phyloP scores from a whole-genome alignment of 805 yeast species.

The Ogataea minuta region DNA sequence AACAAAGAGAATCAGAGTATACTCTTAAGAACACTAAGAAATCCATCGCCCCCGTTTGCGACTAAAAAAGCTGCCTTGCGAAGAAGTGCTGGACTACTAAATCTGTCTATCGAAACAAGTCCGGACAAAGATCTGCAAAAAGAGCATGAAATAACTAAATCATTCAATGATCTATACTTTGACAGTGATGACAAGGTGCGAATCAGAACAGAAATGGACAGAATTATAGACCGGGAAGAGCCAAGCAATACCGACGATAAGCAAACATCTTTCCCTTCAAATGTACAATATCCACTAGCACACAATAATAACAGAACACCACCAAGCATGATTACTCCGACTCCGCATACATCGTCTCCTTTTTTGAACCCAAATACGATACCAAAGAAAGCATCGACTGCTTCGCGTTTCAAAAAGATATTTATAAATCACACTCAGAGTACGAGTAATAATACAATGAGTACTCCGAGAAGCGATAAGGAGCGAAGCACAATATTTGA shows the following conservation, averaged over 20 bases:
- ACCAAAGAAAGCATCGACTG: slow-evolving; percentile 20
- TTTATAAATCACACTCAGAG: slow-evolving; percentile 13
- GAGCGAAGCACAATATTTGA: slow-evolving; percentile 21
- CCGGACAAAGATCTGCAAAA: slow-evolving; percentile 16
- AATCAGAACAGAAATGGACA: background rate
- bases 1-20: slow-evolving; percentile 17
- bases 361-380: slow-evolving; percentile 25
- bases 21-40: slow-evolving; percentile 1
- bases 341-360: slow-evolving; percentile 24
- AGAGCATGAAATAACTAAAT: slow-evolving; percentile 30
- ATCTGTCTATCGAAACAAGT: slow-evolving; percentile 45
- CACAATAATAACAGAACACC: background rate
- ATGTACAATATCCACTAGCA: background rate
- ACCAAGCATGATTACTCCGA: slow-evolving; percentile 14
- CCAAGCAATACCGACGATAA: too few relatives aligned
- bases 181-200: slow-evolving; percentile 18
- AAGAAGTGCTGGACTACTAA: slow-evolving; percentile 52
- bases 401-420: slow-evolving; percentile 25
- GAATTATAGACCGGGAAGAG: background rate
- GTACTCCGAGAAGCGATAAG: slow-evolving; percentile 13
- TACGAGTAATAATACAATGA: background rate
- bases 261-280: too few relatives aligned
- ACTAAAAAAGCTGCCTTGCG: slow-evolving; percentile 37
- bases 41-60: slow-evolving; percentile 15
- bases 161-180: slow-evolving; percentile 36